Conservation (phyloP, 805 yeast species). For the Metschnikowia lochheadii region DNA sequence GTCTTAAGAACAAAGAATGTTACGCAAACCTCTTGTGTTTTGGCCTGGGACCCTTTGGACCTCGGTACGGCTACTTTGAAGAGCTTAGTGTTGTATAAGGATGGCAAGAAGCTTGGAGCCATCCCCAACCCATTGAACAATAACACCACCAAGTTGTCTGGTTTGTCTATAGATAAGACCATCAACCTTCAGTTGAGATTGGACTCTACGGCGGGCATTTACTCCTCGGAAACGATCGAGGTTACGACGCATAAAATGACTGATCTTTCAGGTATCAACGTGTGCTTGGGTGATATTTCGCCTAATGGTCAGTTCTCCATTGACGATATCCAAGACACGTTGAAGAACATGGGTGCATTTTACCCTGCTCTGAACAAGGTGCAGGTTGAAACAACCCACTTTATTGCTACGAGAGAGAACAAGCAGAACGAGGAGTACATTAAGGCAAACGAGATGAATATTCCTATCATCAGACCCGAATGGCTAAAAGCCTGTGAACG, state of each 20-base stretch:
- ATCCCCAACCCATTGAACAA: slow-evolving; percentile 80
- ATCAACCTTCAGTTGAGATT: slow-evolving; percentile 77
- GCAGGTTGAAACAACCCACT: slow-evolving; percentile 90
- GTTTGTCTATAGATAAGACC: slow-evolving; percentile 80
- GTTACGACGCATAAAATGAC: slow-evolving; percentile 94
- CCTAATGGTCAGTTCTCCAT: slow-evolving; percentile 42
- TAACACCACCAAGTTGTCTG: slow-evolving; percentile 82
- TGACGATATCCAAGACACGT: slow-evolving; percentile 57
- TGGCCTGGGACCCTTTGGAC: slow-evolving; percentile 88
- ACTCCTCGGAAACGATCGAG: slow-evolving; percentile 59
- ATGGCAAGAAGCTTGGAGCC: slow-evolving; percentile 66
- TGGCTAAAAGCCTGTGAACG: slow-evolving; percentile 93
- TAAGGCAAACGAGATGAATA: slow-evolving; percentile 78
- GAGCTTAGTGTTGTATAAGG: slow-evolving; percentile 73
- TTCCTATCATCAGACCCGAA: slow-evolving; percentile 93
- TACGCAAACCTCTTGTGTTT: slow-evolving; percentile 91
- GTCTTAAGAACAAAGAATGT: slow-evolving; percentile 64
- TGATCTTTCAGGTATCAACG: slow-evolving; percentile 86
- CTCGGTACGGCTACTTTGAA: slow-evolving; percentile 79
- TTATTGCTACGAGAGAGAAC: slow-evolving; percentile 61
- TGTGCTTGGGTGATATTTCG: slow-evolving; percentile 80
- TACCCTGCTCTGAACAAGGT: slow-evolving; percentile 67
- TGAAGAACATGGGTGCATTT: slow-evolving; percentile 72
- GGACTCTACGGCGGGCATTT: slow-evolving; percentile 88
- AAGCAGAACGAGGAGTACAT: slow-evolving; percentile 66